phyloP scores from a whole-genome alignment of 2,329 filamentous ascomycete genomes.

The Apiospora malaysiana region DNA sequence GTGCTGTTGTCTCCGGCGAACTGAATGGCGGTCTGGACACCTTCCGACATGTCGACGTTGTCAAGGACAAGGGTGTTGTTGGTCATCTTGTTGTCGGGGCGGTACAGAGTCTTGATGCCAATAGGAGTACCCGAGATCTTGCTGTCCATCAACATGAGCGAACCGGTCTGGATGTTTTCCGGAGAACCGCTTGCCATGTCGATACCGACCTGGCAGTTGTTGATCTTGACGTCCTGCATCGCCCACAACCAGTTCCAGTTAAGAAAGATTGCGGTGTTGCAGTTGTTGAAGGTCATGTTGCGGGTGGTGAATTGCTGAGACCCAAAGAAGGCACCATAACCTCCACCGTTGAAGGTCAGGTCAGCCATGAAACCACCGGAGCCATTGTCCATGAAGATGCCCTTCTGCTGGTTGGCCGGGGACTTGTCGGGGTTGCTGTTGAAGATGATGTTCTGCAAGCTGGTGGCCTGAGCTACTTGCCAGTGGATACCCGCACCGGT shows the following conservation, averaged over 20 bases:
- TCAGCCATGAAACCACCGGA: constrained; percentile 86
- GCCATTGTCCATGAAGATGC: constrained; percentile 85
- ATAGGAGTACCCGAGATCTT: constrained; percentile 76
- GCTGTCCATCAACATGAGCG: constrained; percentile 82
- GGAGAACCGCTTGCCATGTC: constrained; percentile 74
- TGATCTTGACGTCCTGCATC: constrained; percentile 76
- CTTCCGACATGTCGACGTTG: constrained; percentile 82
- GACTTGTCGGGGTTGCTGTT: constrained; percentile 74
- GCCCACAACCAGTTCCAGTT: constrained; percentile 94
- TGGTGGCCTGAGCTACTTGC: constrained; percentile 85
- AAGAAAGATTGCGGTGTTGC: constrained; percentile 84
- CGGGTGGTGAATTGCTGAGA: constrained; percentile 89
- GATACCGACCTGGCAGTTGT: constrained; percentile 76
- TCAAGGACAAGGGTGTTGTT: constrained; percentile 86
- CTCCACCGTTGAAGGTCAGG: constrained; percentile 82
- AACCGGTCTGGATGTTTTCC: constrained; percentile 79
- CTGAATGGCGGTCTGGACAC: constrained; percentile 70
- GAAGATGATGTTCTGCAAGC: constrained; percentile 81
- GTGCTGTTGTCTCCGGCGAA: constrained; percentile 59
- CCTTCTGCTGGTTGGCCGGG: constrained; percentile 71
- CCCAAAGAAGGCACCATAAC: constrained; percentile 78
- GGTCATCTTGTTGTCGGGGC: constrained; percentile 63
- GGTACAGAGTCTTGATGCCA: constrained; percentile 79
- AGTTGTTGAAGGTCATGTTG: constrained; percentile 82
- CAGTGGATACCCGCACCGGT: constrained; percentile 78